These are phyloP conservation scores for Alisma plantagoaquatica DNA, from an alignment of 106 monocot genomes.

Conservation along the genomic window DNA sequence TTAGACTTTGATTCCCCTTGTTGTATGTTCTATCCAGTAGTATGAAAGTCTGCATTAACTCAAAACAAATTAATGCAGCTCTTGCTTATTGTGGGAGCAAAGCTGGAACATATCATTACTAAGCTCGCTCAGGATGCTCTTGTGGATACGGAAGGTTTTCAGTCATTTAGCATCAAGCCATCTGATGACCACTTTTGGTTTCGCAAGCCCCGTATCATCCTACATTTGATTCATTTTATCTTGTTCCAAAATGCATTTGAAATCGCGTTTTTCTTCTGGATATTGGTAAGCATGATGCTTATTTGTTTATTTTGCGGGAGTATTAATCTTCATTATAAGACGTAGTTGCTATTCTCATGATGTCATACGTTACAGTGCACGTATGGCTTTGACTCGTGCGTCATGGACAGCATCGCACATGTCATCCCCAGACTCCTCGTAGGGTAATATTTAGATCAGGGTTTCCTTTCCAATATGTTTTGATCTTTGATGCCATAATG, in stretches of 20 bases:
- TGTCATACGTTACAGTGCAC: slow-evolving; percentile 48
- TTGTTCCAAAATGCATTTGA: slow-evolving; percentile 93
- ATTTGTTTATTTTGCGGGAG: background rate
- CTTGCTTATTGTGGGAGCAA: slow-evolving; percentile 70
- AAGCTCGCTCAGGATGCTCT: slow-evolving; percentile 48
- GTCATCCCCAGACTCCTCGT: slow-evolving; percentile 60
- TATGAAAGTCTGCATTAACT: background rate
- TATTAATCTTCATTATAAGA: background rate
- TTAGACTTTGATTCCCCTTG: background rate
- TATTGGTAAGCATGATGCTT: slow-evolving; percentile 38
- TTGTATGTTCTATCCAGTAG: background rate
- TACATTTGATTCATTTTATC: slow-evolving; percentile 78
- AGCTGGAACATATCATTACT: slow-evolving; percentile 81
- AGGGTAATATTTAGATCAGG: slow-evolving; percentile 26
- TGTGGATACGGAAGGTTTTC: background rate
- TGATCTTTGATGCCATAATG: background rate
- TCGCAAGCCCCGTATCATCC: slow-evolving; percentile 37
- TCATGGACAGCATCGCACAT: slow-evolving; percentile 55
- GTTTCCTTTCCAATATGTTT: background rate
- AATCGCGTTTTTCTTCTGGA: slow-evolving; percentile 88
- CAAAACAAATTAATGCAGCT: slow-evolving; percentile 29
- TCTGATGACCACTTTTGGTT: slow-evolving; percentile 88
- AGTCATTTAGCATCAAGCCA: slow-evolving; percentile 27
- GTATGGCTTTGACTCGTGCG: slow-evolving; percentile 70
- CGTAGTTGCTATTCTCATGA: background rate